Base-by-base conservation (phyloP, 441 rosid genomes). In the Croton laevigatus region DNA sequence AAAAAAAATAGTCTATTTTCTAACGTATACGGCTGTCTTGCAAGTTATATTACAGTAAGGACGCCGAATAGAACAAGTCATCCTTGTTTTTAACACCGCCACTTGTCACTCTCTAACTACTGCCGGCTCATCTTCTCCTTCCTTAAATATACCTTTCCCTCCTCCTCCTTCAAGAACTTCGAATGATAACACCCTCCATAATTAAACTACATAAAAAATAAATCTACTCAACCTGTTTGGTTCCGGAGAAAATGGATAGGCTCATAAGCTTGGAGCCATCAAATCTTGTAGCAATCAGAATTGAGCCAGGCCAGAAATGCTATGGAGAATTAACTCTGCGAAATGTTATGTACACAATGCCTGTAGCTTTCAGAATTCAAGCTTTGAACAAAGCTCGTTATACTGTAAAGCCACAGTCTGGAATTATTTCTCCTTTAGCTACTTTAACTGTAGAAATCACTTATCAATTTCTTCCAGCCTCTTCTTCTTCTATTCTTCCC, bases 291-390 rank as follows among this genome's bases (percentile, higher is more conserved):
- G 79, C 85, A 1, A 58, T 87, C 68, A 67, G 94, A 70, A 80
- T 89, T 38, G 86, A 89, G 60, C 80, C 87, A 3, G 89, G 84
- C 5, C 81, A 78, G 66, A 87, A 80, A 70, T 85, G 86, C 72
- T 76, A 13, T n/a, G 88, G 89, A 2, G 81, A 79, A 73, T 76
- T 89, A 8, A 78, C 81, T 20, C 84, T 89, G 4, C 85, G 89
- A 27, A 89, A 79, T 46, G 89, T 85, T 38, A 89, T 81, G 91
- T 73, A 79, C 78, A 89, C 94, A 38, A 89, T 87, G 88, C 94
- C 89, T 3, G 91, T 87, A 3, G 94, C 89, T 0, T 89, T 89
- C 73, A 71, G 87, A 70, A 77, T 89, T 52, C 88, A 89, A 12
- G 75, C 87, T 2, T 7, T 65, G 52, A 87, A 80, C 82, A 87